These are phyloP conservation scores for Batrachochytrium dendrobatidis DNA, from an alignment of 371 early-diverging fungal species.

Conservation along the genomic window DNA sequence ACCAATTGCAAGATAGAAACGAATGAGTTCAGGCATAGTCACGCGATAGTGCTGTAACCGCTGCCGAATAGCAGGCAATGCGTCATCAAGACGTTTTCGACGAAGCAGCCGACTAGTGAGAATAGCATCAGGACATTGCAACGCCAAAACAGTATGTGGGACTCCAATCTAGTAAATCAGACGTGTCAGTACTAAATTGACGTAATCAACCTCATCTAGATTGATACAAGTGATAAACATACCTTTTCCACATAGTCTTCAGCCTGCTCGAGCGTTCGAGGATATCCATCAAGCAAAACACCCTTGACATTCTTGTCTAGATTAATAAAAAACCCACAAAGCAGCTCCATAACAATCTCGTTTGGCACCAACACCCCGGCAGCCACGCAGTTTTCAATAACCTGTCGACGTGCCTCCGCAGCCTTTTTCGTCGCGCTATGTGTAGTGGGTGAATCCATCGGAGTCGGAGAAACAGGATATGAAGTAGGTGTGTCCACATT, in stretches of 20 bases:
- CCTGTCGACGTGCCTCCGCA: background rate
- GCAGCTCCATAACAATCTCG: background rate
- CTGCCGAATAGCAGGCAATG: background rate
- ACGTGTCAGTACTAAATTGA: too few species aligned
- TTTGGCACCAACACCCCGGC: slow-evolving; percentile 4
- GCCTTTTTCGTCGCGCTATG: background rate
- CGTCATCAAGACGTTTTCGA: background rate
- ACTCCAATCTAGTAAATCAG: too few species aligned
- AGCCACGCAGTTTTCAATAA: background rate
- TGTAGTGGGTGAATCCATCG: background rate
- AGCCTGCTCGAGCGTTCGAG: slow-evolving; percentile 24
- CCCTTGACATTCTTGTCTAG: background rate
- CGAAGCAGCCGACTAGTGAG: background rate
- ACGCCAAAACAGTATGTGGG: background rate
- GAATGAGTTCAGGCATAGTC: too few species aligned
- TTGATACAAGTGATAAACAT: too few species aligned
- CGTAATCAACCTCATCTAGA: too few species aligned
- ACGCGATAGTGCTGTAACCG: background rate
- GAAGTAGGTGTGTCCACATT: background rate
- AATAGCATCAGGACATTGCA: background rate
- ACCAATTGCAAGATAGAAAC: too few species aligned
- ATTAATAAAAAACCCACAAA: background rate
- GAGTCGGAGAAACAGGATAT: background rate
- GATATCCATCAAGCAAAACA: slow-evolving; percentile 20
- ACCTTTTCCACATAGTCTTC: slow-evolving; percentile 18